A percentile compares a stretch with the other conserved stretches of the same genome.
These are phyloP conservation scores for Poterioochromonas sp. DNA, from an alignment of 352 stramenopile species.

Conservation along the genomic window DNA sequence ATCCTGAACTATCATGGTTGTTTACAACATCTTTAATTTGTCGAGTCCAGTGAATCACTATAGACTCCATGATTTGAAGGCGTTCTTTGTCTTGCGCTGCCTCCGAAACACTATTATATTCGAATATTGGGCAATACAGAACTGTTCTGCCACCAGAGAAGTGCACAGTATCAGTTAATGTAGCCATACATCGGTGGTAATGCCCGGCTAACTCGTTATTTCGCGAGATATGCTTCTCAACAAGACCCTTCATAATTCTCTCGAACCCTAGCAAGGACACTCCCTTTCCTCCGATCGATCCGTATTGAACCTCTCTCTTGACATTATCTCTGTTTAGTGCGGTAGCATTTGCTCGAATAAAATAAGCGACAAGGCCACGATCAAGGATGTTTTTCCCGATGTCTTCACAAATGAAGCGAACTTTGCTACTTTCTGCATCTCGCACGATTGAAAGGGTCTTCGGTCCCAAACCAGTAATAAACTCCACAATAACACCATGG, in stretches of 20 bases:
- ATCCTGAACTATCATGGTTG: slow-evolving; percentile 80
- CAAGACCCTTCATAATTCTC: slow-evolving; percentile 7
- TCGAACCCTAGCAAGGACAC: neutral
- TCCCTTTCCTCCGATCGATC: slow-evolving; percentile 14
- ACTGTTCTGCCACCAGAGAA: slow-evolving; percentile 79
- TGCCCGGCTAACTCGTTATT: slow-evolving; percentile 74
- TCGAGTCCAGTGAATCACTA: slow-evolving; percentile 88
- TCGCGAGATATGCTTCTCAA: neutral
- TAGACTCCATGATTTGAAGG: slow-evolving; percentile 86
- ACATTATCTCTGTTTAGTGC: neutral
- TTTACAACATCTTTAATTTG: slow-evolving; percentile 94
- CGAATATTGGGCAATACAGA: slow-evolving; percentile 70
- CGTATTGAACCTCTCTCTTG: neutral
- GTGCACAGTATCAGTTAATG: slow-evolving; percentile 80
- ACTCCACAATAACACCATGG: neutral
- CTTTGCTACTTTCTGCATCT: neutral
- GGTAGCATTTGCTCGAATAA: neutral
- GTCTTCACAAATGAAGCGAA: neutral
- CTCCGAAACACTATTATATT: slow-evolving; percentile 57
- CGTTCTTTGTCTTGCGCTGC: slow-evolving; percentile 71
- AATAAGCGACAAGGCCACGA: neutral
- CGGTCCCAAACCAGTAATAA: slow-evolving; percentile 18
- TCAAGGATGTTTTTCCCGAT: neutral
- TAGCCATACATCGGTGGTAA: slow-evolving; percentile 87
- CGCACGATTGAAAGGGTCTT: neutral